These are phyloP conservation scores for Neospermospora avenae DNA, from an alignment of 2,329 filamentous ascomycete genomes.

Conservation along the genomic window DNA sequence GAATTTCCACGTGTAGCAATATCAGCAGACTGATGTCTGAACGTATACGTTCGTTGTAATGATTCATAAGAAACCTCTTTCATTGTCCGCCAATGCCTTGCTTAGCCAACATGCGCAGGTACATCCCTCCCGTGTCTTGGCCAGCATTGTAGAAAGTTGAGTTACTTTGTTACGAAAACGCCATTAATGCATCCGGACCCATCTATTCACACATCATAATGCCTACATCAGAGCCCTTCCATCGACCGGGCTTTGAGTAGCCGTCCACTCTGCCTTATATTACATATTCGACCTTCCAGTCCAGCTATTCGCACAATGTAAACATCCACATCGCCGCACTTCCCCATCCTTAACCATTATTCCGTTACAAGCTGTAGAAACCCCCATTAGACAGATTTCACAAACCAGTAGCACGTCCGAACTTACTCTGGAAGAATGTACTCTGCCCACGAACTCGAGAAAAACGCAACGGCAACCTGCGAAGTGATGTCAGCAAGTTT, in stretches of 20 bases:
- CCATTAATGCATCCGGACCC: conserved; percentile 16
- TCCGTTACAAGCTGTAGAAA: conserved; percentile 11
- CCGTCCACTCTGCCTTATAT: background rate
- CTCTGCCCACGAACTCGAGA: conserved; percentile 66
- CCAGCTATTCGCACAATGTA: conserved; percentile 2
- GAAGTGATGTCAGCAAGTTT: conserved; percentile 16
- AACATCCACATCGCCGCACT: background rate
- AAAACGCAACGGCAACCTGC: conserved; percentile 62
- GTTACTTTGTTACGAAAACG: conserved; percentile 23
- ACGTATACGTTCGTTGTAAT: conserved; percentile 18
- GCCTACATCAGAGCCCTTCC: background rate
- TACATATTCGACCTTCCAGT: conserved; percentile 2
- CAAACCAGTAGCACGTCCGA: background rate
- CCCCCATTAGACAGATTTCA: background rate
- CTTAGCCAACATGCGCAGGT: background rate
- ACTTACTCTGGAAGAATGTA: conserved; percentile 63
- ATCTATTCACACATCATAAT: conserved; percentile 8
- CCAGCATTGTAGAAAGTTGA: conserved; percentile 15
- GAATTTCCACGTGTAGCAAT: conserved; percentile 14
- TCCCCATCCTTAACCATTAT: background rate
- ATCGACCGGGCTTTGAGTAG: background rate
- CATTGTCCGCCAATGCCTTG: background rate
- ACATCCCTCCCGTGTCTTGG: background rate
- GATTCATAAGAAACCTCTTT: conserved; percentile 5
- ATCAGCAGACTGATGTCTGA: conserved; percentile 10